phyloP scores from a whole-genome alignment of 1,139 yeast species.

The Kurtzmaniella natalensis region DNA sequence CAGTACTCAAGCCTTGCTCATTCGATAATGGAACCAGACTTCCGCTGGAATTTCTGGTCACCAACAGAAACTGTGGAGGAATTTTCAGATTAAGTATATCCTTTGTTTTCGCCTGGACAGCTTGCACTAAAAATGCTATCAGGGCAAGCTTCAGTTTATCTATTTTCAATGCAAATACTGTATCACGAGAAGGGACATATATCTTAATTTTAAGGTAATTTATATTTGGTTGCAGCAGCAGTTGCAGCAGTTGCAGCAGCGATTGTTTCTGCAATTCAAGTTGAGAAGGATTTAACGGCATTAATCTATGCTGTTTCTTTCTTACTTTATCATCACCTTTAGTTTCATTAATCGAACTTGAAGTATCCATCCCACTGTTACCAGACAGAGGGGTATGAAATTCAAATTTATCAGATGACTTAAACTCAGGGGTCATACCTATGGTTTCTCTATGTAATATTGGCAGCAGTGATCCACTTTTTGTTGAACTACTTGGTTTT shows the following conservation, averaged over 20 bases:
- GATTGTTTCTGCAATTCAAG: no score
- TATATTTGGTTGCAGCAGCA: not conserved
- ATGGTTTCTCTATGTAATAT: not conserved
- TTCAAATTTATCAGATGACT: not conserved
- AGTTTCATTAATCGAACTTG: not conserved
- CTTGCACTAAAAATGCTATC: constrained; percentile 1
- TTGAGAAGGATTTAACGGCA: not conserved
- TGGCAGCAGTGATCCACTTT: constrained; percentile 1
- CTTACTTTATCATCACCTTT: not conserved
- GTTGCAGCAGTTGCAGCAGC: not conserved
- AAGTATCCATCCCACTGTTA: not conserved
- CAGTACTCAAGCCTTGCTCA: constrained; percentile 5
- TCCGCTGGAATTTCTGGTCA: constrained; percentile 4
- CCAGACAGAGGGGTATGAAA: not conserved
- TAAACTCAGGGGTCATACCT: not conserved
- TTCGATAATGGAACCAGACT: constrained; percentile 5
- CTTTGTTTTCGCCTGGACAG: not conserved
- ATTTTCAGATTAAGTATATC: not conserved
- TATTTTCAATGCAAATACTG: constrained; percentile 1
- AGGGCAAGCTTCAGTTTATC: constrained; percentile 1
- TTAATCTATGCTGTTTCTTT: constrained; percentile 2
- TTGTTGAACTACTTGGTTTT: not conserved
- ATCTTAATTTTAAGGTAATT: constrained; percentile 1
- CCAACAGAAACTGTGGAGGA: constrained; percentile 2
- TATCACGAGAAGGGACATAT: constrained; percentile 2